phyloP scores from a whole-genome alignment of 441 rosid genomes.

The Adansonia gregorii region DNA sequence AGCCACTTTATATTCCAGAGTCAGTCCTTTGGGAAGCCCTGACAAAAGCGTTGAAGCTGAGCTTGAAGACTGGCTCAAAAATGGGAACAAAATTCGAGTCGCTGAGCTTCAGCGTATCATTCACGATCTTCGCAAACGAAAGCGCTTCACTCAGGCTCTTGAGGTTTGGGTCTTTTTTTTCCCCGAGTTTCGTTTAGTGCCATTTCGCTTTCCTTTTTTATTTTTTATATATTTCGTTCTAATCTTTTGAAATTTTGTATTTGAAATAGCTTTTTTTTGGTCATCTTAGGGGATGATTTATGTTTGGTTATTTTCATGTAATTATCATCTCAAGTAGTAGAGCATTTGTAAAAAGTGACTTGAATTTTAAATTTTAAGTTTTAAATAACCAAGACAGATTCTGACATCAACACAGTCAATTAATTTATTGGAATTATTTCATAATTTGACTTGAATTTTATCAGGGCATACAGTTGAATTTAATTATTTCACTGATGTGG shows the following conservation, averaged over 20 bases:
- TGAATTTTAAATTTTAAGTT: neutral
- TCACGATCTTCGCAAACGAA: constrained; percentile 74
- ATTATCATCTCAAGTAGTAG: neutral
- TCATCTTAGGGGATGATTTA: neutral
- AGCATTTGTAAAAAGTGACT: neutral
- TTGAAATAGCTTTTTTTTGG: neutral
- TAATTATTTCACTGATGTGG: neutral
- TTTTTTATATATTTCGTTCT: neutral
- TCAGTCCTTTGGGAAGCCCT: constrained; percentile 79
- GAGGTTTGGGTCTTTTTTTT: constrained; percentile 54
- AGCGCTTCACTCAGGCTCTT: constrained; percentile 78
- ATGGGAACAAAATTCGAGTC: constrained; percentile 61
- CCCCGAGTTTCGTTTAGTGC: neutral
- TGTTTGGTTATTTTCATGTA: neutral
- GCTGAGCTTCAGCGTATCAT: constrained; percentile 81
- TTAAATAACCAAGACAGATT: neutral
- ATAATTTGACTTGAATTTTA: neutral
- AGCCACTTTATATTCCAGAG: constrained; percentile 63
- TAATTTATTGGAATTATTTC: neutral
- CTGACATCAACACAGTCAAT: neutral
- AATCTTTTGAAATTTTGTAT: neutral
- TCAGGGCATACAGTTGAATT: neutral
- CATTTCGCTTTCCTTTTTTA: neutral
- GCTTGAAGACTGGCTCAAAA: constrained; percentile 74
- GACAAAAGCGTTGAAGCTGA: constrained; percentile 55